Base-by-base conservation (phyloP, 768 basidiomycete species). In the Inosperma sp. region DNA sequence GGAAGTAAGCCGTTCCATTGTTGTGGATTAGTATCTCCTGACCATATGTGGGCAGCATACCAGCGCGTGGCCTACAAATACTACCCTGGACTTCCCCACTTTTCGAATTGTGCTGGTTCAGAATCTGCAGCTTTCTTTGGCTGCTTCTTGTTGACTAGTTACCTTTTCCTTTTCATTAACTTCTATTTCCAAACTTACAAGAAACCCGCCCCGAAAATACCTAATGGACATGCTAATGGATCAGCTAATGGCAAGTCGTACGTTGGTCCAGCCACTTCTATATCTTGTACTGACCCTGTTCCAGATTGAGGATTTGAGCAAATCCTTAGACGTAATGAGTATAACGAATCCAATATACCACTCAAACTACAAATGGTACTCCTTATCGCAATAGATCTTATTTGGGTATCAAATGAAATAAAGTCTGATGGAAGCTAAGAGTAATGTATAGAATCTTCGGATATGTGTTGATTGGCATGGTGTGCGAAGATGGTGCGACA, bases 121-220 rank as follows among this genome's bases (percentile, higher is more conserved):
- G 91, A 95, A 69, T 70, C 71, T 13, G 90, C 95, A 48, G 96
- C 96, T 2, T 53, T 93, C 51, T 86, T 95, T 51, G 96, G 94
- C 41, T 96, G 93, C 64, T 81, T 68, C 19, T 78, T 99, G 40
- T 77, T 99, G 59, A 88, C 91, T 22, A 86, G 81, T 62, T 98
- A 97, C 72, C 83, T 99, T 48, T 80, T 84, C 60, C 81, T 99
- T 52, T 98, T 99, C 78, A 91, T 98, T 77, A 90, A 92, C 68
- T 93, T 93, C 72, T 93, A 93, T 71, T 77, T 91, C 62, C 81
- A 85, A 66, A 89, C 88, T 23, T 89, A 90, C 74, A 83, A 83
- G 73, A 84, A 83, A 65, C 79, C 84, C 27, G 65, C 67, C 7
- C 78, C 78, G 52, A 81, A 79, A 64, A 70, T 70, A 27, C 57